These are phyloP conservation scores for Penicillium sp. DNA, from an alignment of 2,329 filamentous ascomycete species.

Conservation along the genomic window DNA sequence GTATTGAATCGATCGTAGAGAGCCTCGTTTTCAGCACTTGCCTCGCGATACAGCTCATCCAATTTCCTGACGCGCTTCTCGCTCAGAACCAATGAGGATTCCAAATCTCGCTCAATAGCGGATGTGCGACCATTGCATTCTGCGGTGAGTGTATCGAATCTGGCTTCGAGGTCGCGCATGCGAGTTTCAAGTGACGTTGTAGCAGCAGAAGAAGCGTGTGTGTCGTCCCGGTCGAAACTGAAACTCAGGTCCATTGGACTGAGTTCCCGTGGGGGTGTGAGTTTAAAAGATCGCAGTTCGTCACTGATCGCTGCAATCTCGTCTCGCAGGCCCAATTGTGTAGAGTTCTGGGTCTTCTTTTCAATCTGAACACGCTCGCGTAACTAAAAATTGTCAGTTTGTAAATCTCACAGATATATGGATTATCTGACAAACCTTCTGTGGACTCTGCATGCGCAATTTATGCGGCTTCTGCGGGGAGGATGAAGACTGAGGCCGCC, in stretches of 20 bases:
- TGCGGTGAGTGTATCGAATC: conserved; percentile 60
- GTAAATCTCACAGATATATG: not conserved
- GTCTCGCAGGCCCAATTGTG: conserved; percentile 68
- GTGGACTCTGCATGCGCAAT: conserved; percentile 64
- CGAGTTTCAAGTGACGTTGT: conserved; percentile 45
- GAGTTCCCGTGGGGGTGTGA: conserved; percentile 35
- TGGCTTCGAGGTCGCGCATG: conserved; percentile 67
- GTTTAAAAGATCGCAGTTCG: conserved; percentile 64
- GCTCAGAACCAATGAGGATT: conserved; percentile 68
- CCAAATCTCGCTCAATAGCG: conserved; percentile 69
- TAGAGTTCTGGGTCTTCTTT: conserved; percentile 70
- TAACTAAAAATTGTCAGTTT: conserved; percentile 38
- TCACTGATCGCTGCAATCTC: conserved; percentile 80
- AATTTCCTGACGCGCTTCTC: conserved; percentile 79
- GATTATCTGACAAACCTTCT: conserved; percentile 48
- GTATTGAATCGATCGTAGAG: conserved; percentile 89
- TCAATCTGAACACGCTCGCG: conserved; percentile 84
- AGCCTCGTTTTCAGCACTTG: conserved; percentile 86
- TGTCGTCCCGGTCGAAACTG: conserved; percentile 31
- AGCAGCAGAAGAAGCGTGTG: conserved; percentile 17
- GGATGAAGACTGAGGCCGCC: conserved; percentile 53
- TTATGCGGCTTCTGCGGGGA: conserved; percentile 72
- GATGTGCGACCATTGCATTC: conserved; percentile 64
- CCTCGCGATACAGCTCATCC: conserved; percentile 85
- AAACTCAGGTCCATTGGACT: conserved; percentile 24